Evolutionary conservation across 2,329 filamentous ascomycete species (phyloP).

Genomic region (Zarea fungicola): DNA sequence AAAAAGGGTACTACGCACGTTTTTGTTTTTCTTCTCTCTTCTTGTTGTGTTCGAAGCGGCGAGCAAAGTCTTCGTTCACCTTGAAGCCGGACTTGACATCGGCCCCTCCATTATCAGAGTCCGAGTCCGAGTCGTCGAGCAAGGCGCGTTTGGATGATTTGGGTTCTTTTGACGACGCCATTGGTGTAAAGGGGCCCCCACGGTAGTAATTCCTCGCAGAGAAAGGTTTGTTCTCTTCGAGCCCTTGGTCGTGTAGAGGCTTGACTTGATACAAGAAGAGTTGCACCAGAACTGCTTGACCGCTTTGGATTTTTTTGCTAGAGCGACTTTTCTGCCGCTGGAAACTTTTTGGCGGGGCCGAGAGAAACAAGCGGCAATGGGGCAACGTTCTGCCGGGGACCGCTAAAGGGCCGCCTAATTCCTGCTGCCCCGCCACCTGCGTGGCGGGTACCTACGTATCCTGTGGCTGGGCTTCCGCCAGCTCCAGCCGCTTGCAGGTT

Average conservation of each 20-base stretch:
- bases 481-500: slow-evolving; percentile 8
- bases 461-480: slow-evolving; percentile 9
- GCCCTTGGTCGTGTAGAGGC: too few relatives aligned
- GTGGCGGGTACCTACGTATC: neutral
- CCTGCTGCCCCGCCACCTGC: slow-evolving; percentile 5
- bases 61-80: slow-evolving; percentile 87
- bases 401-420: neutral
- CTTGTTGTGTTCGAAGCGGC: slow-evolving; percentile 93
- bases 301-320: slow-evolving; percentile 8
- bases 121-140: slow-evolving; percentile 52
- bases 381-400: slow-evolving; percentile 20
- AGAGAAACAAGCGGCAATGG: neutral
- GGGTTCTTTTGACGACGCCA: neutral
- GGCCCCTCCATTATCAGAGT: slow-evolving; percentile 39
- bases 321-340: slow-evolving; percentile 4
- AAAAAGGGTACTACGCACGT: slow-evolving; percentile 47
- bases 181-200: neutral
- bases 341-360: slow-evolving; percentile 19
- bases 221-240: too few relatives aligned
- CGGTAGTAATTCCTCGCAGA: neutral
- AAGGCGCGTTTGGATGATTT: slow-evolving; percentile 43
- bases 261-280: neutral
- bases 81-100: slow-evolving; percentile 53
- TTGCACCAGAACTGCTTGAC: neutral
- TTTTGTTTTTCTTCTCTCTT: slow-evolving; percentile 82